Conservation (phyloP, 1,284 basidiomycete genomes). For the Mycosarcoma maydis region DNA sequence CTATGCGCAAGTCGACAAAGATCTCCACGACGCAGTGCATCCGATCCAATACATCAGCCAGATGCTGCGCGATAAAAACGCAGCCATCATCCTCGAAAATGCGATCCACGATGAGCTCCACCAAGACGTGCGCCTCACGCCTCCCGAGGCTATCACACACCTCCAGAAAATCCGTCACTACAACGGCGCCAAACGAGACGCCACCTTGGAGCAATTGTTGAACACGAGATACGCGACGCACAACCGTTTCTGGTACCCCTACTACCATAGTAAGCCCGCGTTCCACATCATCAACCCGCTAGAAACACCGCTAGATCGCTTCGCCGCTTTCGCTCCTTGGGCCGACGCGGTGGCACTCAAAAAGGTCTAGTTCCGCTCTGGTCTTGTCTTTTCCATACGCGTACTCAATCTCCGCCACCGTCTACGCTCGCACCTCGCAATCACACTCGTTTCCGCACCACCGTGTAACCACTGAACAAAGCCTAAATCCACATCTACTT, state of each 20-base stretch:
- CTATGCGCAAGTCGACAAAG: neutral
- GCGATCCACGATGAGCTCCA: slow-evolving; percentile 2
- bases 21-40: slow-evolving; percentile 8
- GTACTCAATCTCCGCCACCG: neutral
- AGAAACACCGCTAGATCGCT: slow-evolving; percentile 6
- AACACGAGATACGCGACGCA: neutral
- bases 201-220: slow-evolving; percentile 1
- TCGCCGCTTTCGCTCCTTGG: slow-evolving; percentile 8
- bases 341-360: slow-evolving; percentile 15
- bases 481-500: no score
- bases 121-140: neutral
- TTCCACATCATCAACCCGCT: slow-evolving; percentile 13
- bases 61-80: slow-evolving; percentile 10
- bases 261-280: neutral
- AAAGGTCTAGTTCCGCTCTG: neutral
- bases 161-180: neutral
- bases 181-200: neutral
- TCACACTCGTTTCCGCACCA: no score
- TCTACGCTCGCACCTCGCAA: neutral
- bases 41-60: slow-evolving; percentile 21
- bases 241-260: slow-evolving; percentile 10
- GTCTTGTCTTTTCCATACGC: neutral
- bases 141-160: neutral
- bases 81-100: slow-evolving; percentile 17
- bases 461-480: no score